Percentiles rank a stretch among this genome's conserved stretches.
Conservation (phyloP, 129 eudicot genomes). For the Flaveria trinervia region DNA sequence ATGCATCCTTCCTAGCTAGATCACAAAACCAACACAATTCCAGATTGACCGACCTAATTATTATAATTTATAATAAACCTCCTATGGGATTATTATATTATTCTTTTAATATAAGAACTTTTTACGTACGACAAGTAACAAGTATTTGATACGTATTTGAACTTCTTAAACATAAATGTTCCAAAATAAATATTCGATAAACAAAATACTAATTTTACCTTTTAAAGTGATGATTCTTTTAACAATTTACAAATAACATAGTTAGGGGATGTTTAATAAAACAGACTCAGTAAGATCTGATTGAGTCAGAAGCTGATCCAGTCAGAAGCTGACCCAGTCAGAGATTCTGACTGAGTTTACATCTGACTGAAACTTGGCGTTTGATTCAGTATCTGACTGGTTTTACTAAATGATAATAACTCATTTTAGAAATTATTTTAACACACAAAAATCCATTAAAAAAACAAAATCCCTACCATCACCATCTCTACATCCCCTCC, state of each 20-base stretch:
- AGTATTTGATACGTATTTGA: neutral
- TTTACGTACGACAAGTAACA: neutral
- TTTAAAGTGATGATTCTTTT: neutral
- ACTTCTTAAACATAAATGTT: neutral
- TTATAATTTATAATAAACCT: neutral
- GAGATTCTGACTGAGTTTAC: no score
- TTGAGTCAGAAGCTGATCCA: no score
- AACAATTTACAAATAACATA: neutral
- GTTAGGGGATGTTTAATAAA: no score
- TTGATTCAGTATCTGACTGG: no score
- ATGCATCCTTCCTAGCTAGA: slow-evolving; percentile 29
- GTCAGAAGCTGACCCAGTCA: no score
- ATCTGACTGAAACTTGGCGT: no score
- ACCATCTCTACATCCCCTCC: no score
- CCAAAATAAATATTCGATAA: neutral
- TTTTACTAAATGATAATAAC: no score
- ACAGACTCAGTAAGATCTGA: no score
- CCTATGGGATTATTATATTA: neutral
- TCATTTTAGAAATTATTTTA: no score
- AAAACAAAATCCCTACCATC: no score
- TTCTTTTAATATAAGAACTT: neutral
- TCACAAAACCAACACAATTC: slow-evolving; percentile 4
- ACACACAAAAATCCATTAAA: no score
- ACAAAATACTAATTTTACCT: neutral
- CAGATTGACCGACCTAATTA: slow-evolving; percentile 22